Percentiles rank a stretch among this genome's conserved stretches.
Conservation (phyloP, 257 asterid genomes). For the Handroanthus guayacan region DNA sequence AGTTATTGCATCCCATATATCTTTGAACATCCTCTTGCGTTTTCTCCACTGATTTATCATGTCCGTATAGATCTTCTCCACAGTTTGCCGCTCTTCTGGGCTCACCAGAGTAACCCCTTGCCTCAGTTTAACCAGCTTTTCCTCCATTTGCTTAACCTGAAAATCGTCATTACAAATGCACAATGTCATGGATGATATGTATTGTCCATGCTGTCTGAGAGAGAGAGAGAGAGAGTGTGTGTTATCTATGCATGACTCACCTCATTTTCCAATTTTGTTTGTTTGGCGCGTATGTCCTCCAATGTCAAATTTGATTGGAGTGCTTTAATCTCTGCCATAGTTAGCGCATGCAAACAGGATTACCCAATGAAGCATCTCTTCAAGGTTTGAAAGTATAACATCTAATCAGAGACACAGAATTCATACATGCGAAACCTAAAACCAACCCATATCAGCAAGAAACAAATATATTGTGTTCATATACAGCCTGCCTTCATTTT, state of each 20-base stretch:
- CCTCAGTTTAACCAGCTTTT: slow-evolving; percentile 74
- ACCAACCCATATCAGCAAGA: slow-evolving; percentile 6
- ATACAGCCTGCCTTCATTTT: neutral
- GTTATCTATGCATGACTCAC: slow-evolving; percentile 40
- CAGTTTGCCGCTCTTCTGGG: slow-evolving; percentile 80
- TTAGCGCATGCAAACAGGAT: slow-evolving; percentile 23
- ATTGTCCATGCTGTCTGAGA: slow-evolving; percentile 14
- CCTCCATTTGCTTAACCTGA: slow-evolving; percentile 85
- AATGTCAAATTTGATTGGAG: slow-evolving; percentile 84
- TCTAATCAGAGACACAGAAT: neutral
- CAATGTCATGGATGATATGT: slow-evolving; percentile 5
- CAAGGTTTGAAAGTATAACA: neutral
- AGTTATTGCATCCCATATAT: slow-evolving; percentile 91
- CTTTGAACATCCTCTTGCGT: slow-evolving; percentile 95
- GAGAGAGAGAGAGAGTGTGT: neutral
- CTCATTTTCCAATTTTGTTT: slow-evolving; percentile 69
- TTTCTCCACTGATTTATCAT: slow-evolving; percentile 78
- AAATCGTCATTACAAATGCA: slow-evolving; percentile 11
- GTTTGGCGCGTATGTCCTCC: slow-evolving; percentile 68
- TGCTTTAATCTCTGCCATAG: slow-evolving; percentile 73
- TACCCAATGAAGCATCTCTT: slow-evolving; percentile 15
- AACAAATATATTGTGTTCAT: neutral
- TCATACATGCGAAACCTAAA: neutral
- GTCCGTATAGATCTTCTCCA: slow-evolving; percentile 58
- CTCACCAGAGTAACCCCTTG: slow-evolving; percentile 84